phyloP scores from a whole-genome alignment of 805 yeast species.

The Yamadazyma tumulicola region DNA sequence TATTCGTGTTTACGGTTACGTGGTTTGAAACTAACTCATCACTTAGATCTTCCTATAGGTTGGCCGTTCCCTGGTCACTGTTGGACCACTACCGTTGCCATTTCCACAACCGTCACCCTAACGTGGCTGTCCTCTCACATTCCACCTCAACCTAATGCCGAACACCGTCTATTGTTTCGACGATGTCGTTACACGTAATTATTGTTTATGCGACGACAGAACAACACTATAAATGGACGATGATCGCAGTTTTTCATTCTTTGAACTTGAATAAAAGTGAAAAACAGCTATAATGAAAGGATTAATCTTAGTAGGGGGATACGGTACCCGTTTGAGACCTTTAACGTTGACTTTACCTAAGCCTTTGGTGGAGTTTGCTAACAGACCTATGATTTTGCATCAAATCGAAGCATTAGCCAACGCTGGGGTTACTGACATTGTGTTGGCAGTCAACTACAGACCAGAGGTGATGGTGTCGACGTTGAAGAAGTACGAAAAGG shows the following conservation, averaged over 20 bases:
- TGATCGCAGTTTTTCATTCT: no score
- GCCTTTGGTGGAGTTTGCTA: constrained; percentile 96
- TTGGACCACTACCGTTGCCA: no score
- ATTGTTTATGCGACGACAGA: constrained; percentile 7
- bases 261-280: constrained; percentile 1
- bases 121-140: no score
- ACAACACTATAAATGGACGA: background rate
- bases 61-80: no score
- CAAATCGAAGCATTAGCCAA: constrained; percentile 97
- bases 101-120: no score
- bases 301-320: constrained; percentile 97
- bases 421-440: constrained; percentile 99
- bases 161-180: no score
- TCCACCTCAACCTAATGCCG: no score
- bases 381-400: constrained; percentile 98
- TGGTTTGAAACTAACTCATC: no score
- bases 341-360: constrained; percentile 91
- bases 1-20: no score
- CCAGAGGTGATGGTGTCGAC: constrained; percentile 99
- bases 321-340: constrained; percentile 99
- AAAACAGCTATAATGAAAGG: constrained; percentile 72
- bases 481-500: constrained; percentile 88
- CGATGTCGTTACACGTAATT: background rate
- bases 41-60: no score
- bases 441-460: constrained; percentile 97